Evolutionary conservation across 108 stramenopile genomes (phyloP).

Genomic region (Bacterosira constricta): DNA sequence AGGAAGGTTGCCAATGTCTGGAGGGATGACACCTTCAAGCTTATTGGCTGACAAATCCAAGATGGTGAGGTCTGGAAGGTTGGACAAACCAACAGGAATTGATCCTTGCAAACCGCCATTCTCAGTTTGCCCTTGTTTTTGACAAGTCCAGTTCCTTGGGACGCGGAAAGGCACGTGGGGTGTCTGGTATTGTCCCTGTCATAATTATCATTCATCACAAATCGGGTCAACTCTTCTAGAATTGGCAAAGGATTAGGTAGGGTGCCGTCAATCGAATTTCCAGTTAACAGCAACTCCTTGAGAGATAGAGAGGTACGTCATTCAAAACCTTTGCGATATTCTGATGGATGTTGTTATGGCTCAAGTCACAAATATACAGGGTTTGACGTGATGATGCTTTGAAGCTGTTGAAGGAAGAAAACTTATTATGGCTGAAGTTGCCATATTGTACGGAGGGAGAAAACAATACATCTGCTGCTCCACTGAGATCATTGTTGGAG

Average conservation of each 20-base stretch:
- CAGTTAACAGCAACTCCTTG: background rate
- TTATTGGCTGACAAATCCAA: slow-evolving; percentile 1
- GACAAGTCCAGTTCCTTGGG: background rate
- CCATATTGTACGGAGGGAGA: background rate
- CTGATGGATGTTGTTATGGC: background rate
- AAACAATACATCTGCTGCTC: background rate
- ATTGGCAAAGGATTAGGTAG: background rate
- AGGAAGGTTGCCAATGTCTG: slow-evolving; percentile 5
- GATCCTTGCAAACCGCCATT: slow-evolving; percentile 2
- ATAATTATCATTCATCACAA: background rate
- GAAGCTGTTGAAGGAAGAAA: background rate
- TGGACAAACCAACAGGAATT: slow-evolving; percentile 5
- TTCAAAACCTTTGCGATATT: background rate
- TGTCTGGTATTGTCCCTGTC: slow-evolving; percentile 21
- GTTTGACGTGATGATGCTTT: background rate
- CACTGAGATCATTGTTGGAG: background rate
- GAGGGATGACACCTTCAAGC: slow-evolving; percentile 4
- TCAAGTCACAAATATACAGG: background rate
- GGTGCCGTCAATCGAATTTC: background rate
- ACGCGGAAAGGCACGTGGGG: background rate
- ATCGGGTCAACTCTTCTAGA: background rate
- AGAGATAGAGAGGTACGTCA: background rate
- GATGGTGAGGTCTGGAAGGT: background rate
- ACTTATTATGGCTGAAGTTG: background rate
- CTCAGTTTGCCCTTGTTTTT: background rate